Percentiles rank a stretch among this genome's conserved stretches.
Conservation (phyloP, 2,329 filamentous ascomycete species). For the Hymenoscyphus albidus region DNA sequence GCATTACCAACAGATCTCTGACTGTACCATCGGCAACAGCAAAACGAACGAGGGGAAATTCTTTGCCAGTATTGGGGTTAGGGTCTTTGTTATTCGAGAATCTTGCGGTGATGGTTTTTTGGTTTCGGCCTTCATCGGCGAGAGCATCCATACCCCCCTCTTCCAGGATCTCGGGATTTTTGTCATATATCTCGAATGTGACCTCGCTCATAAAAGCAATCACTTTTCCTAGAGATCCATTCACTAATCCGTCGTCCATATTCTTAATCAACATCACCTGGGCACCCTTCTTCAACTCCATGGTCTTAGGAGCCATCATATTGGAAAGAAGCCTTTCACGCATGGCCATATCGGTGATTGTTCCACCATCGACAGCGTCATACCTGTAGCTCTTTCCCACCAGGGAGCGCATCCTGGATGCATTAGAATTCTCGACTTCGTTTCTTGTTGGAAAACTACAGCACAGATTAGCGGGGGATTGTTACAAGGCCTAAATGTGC, state of each 20-base stretch:
- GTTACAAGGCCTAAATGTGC: slow-evolving; percentile 26
- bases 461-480: slow-evolving; percentile 17
- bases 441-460: slow-evolving; percentile 75
- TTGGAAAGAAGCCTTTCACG: slow-evolving; percentile 78
- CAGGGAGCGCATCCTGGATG: slow-evolving; percentile 66
- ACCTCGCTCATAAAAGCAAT: slow-evolving; percentile 72
- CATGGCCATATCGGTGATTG: slow-evolving; percentile 58
- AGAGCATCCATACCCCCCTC: slow-evolving; percentile 43
- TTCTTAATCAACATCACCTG: slow-evolving; percentile 99
- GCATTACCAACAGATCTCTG: slow-evolving; percentile 74
- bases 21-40: slow-evolving; percentile 71
- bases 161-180: slow-evolving; percentile 54
- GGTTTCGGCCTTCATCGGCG: slow-evolving; percentile 41
- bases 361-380: slow-evolving; percentile 70
- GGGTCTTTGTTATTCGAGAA: slow-evolving; percentile 39
- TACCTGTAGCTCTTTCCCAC: slow-evolving; percentile 66
- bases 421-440: slow-evolving; percentile 87
- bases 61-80: slow-evolving; percentile 45
- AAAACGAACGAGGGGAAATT: slow-evolving; percentile 85
- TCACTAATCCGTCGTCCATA: slow-evolving; percentile 88
- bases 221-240: slow-evolving; percentile 87
- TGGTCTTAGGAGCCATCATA: slow-evolving; percentile 83
- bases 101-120: slow-evolving; percentile 41
- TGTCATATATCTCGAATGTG: slow-evolving; percentile 55
- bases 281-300: slow-evolving; percentile 83